A percentile compares a stretch with the other conserved stretches of the same genome.
Evolutionary conservation across 257 asterid genomes (phyloP).

Genomic region (Solanum ahanhuiri): DNA sequence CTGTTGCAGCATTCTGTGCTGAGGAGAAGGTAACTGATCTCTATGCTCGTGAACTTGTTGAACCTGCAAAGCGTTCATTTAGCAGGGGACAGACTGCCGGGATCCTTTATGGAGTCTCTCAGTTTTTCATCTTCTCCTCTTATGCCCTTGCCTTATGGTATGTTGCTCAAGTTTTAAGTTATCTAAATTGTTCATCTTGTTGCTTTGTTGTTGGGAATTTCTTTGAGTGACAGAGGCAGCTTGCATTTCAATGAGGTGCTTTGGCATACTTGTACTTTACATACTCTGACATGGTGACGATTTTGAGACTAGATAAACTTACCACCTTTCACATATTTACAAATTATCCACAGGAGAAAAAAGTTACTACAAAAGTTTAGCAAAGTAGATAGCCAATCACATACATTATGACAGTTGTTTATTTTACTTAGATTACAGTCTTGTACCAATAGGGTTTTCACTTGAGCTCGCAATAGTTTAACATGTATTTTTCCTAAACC

Average conservation of each 20-base stretch:
- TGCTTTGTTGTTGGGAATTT: not conserved
- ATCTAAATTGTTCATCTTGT: not conserved
- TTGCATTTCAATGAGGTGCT: not conserved
- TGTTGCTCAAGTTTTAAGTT: not conserved
- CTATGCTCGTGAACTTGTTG: slow-evolving; percentile 60
- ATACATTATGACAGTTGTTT: not conserved
- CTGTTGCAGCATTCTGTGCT: slow-evolving; percentile 89
- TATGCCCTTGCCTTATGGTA: slow-evolving; percentile 97
- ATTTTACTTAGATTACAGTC: not conserved
- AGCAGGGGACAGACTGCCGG: slow-evolving; percentile 94
- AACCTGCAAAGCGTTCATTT: slow-evolving; percentile 68
- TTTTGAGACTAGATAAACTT: not conserved
- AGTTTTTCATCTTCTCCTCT: slow-evolving; percentile 88
- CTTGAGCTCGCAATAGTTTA: not conserved
- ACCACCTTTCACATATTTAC: not conserved
- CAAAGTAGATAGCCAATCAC: not conserved
- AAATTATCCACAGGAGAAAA: not conserved
- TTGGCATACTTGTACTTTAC: not conserved
- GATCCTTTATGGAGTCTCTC: slow-evolving; percentile 80
- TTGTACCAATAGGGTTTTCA: not conserved
- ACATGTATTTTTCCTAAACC: not conserved
- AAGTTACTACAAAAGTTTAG: not conserved
- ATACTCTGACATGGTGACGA: not conserved
- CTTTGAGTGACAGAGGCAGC: not conserved
- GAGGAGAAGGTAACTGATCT: slow-evolving; percentile 81